Base-by-base conservation (phyloP, 306 rosid genomes). In the Glycine latifolia region DNA sequence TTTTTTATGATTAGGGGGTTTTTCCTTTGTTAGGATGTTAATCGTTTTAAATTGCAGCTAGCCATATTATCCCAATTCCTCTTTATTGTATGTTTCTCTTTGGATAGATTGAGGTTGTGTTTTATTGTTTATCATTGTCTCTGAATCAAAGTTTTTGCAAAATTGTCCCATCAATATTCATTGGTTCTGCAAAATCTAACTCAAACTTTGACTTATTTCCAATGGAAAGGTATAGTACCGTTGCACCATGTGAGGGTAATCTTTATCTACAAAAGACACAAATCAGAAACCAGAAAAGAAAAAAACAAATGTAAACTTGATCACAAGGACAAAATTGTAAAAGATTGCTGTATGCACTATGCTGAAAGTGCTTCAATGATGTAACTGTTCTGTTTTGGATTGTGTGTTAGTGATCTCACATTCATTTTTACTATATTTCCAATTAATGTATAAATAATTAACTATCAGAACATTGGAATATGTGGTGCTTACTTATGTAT, bases 351-450 rank as follows among this genome's bases (percentile, higher is more conserved):
- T 67, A 41, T 77, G 46, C 9, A n/a, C 46, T 60, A 17, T 58
- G 50, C 71, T 67, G 75, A 82, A 75, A 78, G 3, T 26, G 26
- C 52, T 75, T 75, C 63, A 76, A 58, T 55, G 67, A 61, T 70
- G 39, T 8, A 52, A 56, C 44, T 62, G 6, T 9, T 83, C 10
- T n/a, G 31, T 37, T 60, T 48, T 48, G 66, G 79, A 52, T 65
- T 71, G 14, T 63, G 71, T 78, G 73, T 50, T 50, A 73, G 31
- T 60, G 46, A 48, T 14, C 31, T 53, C 35, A 33, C 17, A 10
- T 67, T 60, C 41, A 14, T 81, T 82, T 39, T 43, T 43, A 43
- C 47, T 43, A 43, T 43, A 43, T 43, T 43, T 6, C 9, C 47
- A 43, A 6, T 43, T 43, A 43, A 43, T 7, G 2, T 43, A 49